Percentiles rank a stretch among this genome's conserved stretches.
Conservation (phyloP, 345 rosid genomes). For the Acer yangbiense region DNA sequence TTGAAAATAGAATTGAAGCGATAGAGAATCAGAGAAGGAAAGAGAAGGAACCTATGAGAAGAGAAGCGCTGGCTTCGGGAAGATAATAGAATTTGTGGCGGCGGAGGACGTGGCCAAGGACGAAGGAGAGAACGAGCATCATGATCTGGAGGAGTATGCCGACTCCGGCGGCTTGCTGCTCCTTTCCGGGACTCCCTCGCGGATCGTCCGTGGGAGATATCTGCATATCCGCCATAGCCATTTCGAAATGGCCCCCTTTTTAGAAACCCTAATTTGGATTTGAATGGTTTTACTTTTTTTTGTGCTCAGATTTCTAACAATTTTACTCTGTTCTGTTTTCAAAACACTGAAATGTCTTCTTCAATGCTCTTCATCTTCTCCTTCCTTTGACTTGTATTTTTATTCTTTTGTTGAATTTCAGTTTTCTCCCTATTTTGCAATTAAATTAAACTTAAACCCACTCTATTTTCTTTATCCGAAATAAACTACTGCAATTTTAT, state of each 20-base stretch:
- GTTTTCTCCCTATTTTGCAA: no score
- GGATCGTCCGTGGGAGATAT: constrained; percentile 54
- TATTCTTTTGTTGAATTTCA: no score
- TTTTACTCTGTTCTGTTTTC: background rate
- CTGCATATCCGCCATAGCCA: constrained; percentile 33
- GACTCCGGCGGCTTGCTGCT: constrained; percentile 97
- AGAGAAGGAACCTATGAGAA: constrained; percentile 68
- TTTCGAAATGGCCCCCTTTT: background rate
- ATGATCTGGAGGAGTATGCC: constrained; percentile 99
- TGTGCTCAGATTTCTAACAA: background rate
- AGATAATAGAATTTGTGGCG: constrained; percentile 95
- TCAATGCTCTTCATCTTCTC: no score
- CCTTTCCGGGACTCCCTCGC: constrained; percentile 59
- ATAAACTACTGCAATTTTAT: no score
- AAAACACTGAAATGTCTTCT: background rate
- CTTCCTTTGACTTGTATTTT: no score
- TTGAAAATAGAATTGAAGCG: background rate
- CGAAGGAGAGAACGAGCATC: constrained; percentile 99
- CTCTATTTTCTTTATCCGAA: no score
- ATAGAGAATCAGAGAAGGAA: background rate
- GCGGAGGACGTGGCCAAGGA: constrained; percentile 95
- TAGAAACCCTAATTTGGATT: background rate
- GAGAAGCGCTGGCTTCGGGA: constrained; percentile 98
- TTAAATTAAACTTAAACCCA: no score
- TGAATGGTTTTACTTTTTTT: background rate